Evolutionary conservation across 75 land plant species (phyloP).

Genomic region (Azolla pinnata): DNA sequence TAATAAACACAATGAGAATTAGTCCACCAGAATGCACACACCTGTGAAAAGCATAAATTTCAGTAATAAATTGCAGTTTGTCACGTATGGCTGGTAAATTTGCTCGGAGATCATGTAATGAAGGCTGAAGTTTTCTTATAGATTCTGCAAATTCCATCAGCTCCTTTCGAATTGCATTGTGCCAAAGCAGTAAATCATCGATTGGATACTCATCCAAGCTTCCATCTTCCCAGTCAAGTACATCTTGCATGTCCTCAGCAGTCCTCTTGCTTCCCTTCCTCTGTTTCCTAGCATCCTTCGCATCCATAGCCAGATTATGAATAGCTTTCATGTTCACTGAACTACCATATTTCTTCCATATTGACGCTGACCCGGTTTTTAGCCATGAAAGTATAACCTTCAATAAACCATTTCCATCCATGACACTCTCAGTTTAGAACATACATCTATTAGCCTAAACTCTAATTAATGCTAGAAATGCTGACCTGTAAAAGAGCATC

Average conservation of each 20-base stretch:
- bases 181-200: slow-evolving; percentile 68
- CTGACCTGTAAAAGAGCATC: slow-evolving; percentile 62
- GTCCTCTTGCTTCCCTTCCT: neutral
- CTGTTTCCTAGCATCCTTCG: neutral
- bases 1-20: neutral
- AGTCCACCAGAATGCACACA: slow-evolving; percentile 7
- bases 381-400: slow-evolving; percentile 86
- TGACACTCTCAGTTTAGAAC: neutral
- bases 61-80: slow-evolving; percentile 61
- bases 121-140: slow-evolving; percentile 39
- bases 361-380: slow-evolving; percentile 9
- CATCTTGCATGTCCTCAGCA: neutral
- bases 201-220: slow-evolving; percentile 28
- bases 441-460: neutral
- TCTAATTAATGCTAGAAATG: neutral
- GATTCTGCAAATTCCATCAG: slow-evolving; percentile 50
- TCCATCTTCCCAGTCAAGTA: neutral
- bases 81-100: slow-evolving; percentile 40
- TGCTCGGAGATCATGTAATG: slow-evolving; percentile 25
- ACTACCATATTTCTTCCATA: neutral
- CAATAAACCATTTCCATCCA: slow-evolving; percentile 5
- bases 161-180: slow-evolving; percentile 63
- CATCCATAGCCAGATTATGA: neutral
- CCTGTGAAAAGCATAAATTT: slow-evolving; percentile 82
- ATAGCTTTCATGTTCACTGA: neutral